Percentiles rank a stretch among this genome's conserved stretches.
These are phyloP conservation scores for Candida piceae DNA, from an alignment of 805 yeast species.

Conservation along the genomic window DNA sequence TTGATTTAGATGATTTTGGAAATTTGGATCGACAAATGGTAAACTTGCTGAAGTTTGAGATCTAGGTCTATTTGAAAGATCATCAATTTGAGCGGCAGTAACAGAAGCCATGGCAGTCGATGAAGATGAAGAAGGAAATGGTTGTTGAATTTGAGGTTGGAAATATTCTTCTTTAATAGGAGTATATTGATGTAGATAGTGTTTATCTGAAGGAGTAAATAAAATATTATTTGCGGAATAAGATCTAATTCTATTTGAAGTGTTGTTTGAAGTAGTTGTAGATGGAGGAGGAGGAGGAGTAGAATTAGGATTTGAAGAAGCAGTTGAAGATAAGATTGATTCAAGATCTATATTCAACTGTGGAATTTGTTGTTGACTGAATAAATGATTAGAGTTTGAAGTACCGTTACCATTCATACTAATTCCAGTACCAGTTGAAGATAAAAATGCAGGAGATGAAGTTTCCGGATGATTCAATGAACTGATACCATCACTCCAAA, in stretches of 20 bases:
- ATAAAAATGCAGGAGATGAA: conserved; percentile 16
- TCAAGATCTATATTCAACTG: conserved; percentile 25
- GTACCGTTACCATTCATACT: conserved; percentile 3
- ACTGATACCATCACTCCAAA: conserved; percentile 50
- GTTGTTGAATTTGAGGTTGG: conserved; percentile 7
- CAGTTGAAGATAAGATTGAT: conserved; percentile 15
- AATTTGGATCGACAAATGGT: conserved; percentile 11
- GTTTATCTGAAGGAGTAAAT: conserved; percentile 26
- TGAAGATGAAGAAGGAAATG: conserved; percentile 5
- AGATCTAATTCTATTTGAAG: conserved; percentile 39
- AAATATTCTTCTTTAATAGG: conserved; percentile 22
- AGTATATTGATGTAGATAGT: conserved; percentile 19
- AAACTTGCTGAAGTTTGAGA: conserved; percentile 34
- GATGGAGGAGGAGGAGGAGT: conserved; percentile 17
- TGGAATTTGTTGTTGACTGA: conserved; percentile 18
- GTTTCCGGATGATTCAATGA: conserved; percentile 12
- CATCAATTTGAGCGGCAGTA: conserved; percentile 10
- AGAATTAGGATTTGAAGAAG: conserved; percentile 11
- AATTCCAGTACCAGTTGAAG: conserved; percentile 11
- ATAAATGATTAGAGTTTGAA: conserved; percentile 5
- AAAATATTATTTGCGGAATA: conserved; percentile 40
- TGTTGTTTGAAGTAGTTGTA: too few relatives aligned
- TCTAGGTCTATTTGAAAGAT: conserved; percentile 30
- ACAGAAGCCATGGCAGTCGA: conserved; percentile 10
- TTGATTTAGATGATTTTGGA: conserved; percentile 5